Conservation (phyloP, 2,329 filamentous ascomycete genomes). For the Golovinomyces cichoracearum region DNA sequence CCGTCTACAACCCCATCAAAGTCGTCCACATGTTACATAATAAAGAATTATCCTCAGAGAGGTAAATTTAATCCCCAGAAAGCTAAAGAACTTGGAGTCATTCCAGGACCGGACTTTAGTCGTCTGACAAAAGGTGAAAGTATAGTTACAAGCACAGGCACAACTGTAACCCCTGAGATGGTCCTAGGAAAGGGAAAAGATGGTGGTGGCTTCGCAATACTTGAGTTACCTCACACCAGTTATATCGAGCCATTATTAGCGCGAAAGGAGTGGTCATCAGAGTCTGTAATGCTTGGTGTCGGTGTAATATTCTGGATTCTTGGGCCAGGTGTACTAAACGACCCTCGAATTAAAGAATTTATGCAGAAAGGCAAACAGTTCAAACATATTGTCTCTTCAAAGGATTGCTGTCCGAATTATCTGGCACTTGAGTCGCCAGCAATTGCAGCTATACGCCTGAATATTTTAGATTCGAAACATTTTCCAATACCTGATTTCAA, state of each 20-base stretch:
- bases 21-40: conserved; percentile 61
- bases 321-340: conserved; percentile 36
- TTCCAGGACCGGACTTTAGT: conserved; percentile 30
- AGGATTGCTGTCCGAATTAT: conserved; percentile 50
- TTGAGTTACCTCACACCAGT: conserved; percentile 47
- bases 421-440: conserved; percentile 43
- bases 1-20: conserved; percentile 40
- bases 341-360: conserved; percentile 40
- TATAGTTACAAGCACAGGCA: conserved; percentile 37
- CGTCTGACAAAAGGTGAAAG: conserved; percentile 31
- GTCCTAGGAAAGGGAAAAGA: conserved; percentile 42
- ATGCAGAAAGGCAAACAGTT: conserved; percentile 33
- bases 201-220: conserved; percentile 50
- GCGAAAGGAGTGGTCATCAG: conserved; percentile 44
- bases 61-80: conserved; percentile 51
- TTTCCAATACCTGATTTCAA: conserved; percentile 50
- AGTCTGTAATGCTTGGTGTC: conserved; percentile 39
- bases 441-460: conserved; percentile 39
- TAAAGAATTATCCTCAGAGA: conserved; percentile 48
- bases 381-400: conserved; percentile 53
- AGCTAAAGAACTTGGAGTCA: conserved; percentile 39
- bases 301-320: conserved; percentile 58
- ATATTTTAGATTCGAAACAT: conserved; percentile 43
- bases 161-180: conserved; percentile 58
- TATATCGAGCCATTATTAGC: conserved; percentile 45